A percentile compares a stretch with the other conserved stretches of the same genome.
Conservation (phyloP, 2,329 filamentous ascomycete species). For the Aspergillus candidus region DNA sequence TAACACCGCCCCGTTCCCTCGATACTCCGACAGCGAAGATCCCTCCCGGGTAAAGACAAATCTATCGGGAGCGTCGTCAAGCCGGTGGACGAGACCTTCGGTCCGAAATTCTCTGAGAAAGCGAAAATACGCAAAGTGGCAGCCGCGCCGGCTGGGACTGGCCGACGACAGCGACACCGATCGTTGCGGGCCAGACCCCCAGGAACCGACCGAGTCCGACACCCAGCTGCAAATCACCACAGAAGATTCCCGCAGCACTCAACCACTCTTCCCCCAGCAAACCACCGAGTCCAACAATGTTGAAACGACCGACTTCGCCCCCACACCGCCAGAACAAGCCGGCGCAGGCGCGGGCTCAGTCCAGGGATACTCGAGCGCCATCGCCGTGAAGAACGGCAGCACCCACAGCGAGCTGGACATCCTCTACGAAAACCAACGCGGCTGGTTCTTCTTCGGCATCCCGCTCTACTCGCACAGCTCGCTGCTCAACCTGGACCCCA, state of each 20-base stretch:
- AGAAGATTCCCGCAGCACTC: slow-evolving; percentile 3
- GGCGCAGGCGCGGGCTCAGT: not conserved
- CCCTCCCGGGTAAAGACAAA: slow-evolving; percentile 8
- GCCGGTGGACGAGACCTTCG: slow-evolving; percentile 20
- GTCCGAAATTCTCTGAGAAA: slow-evolving; percentile 36
- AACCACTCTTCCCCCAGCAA: not conserved
- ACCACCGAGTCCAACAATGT: slow-evolving; percentile 6
- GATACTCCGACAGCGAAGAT: slow-evolving; percentile 16
- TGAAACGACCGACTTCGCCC: slow-evolving; percentile 12
- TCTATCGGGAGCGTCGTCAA: slow-evolving; percentile 13
- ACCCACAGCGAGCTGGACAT: slow-evolving; percentile 62
- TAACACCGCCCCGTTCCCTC: slow-evolving; percentile 30
- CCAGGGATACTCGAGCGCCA: slow-evolving; percentile 6
- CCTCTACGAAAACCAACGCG: slow-evolving; percentile 92
- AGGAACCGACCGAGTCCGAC: slow-evolving; percentile 13
- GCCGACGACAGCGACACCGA: slow-evolving; percentile 13
- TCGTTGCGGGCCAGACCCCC: slow-evolving; percentile 11
- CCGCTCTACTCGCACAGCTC: slow-evolving; percentile 84
- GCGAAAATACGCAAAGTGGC: slow-evolving; percentile 46
- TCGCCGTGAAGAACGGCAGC: slow-evolving; percentile 23
- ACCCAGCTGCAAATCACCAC: slow-evolving; percentile 14
- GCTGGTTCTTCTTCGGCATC: slow-evolving; percentile 80
- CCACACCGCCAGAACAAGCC: not conserved
- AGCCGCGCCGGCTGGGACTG: slow-evolving; percentile 52
- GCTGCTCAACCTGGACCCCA: slow-evolving; percentile 76